Conservation (phyloP, 1,284 basidiomycete genomes). For the Laetiporus sulphureus region DNA sequence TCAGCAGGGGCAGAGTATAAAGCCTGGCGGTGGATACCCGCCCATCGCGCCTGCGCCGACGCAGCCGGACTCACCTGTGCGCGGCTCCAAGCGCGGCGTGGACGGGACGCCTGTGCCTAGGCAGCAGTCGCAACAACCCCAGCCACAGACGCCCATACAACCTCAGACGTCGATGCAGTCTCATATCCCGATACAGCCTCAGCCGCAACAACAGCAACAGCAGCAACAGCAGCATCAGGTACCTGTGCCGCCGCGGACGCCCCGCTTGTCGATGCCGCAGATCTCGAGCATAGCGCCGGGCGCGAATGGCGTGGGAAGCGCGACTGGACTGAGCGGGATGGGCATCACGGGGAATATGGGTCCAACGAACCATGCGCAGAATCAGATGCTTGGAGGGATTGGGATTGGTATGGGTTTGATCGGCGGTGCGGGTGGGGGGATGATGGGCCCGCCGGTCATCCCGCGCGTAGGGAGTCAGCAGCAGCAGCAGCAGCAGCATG, state of each 20-base stretch:
- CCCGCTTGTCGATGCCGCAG: constrained; percentile 5
- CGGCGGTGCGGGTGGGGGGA: constrained; percentile 16
- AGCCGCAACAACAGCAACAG: neutral
- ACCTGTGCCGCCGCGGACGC: constrained; percentile 10
- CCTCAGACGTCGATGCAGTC: constrained; percentile 7
- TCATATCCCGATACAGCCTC: too few species aligned
- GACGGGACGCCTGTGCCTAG: constrained; percentile 15
- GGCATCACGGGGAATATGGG: constrained; percentile 17
- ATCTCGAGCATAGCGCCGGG: neutral
- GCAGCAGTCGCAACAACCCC: constrained; percentile 1
- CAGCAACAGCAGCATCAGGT: constrained; percentile 4
- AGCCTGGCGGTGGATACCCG: constrained; percentile 15
- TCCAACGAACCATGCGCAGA: constrained; percentile 3
- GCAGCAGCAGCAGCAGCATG: constrained; percentile 4
- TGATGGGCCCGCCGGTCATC: constrained; percentile 23
- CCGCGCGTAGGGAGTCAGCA: constrained; percentile 11
- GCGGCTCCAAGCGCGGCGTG: constrained; percentile 19
- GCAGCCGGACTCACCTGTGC: constrained; percentile 16
- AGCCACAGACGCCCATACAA: constrained; percentile 8
- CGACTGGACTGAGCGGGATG: constrained; percentile 13
- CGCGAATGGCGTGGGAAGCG: constrained; percentile 6
- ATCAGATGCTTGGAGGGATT: constrained; percentile 10
- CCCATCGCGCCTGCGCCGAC: constrained; percentile 23
- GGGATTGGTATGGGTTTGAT: constrained; percentile 11
- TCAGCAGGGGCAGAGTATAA: constrained; percentile 11